Conservation (phyloP, 1,284 basidiomycete species). For the Golubevia pallescens region DNA sequence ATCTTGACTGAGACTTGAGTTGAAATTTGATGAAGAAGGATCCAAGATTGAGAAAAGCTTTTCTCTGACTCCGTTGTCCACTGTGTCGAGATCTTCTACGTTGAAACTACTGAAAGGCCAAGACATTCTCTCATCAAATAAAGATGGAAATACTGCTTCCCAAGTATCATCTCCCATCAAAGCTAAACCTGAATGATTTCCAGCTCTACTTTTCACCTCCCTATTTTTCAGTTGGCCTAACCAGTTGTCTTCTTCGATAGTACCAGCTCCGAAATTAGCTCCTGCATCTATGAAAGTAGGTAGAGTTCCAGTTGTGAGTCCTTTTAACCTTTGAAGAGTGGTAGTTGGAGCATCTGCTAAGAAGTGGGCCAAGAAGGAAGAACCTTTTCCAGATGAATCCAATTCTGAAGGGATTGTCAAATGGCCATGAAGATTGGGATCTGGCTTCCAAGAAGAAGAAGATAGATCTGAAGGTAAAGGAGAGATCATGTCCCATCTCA, state of each 20-base stretch:
- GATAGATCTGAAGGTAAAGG: too few species aligned
- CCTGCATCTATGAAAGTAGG: conserved; percentile 95
- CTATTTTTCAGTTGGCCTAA: conserved; percentile 44
- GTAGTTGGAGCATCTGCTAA: conserved; percentile 94
- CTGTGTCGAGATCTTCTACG: conserved; percentile 95
- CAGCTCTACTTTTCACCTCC: not conserved
- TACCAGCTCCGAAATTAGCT: conserved; percentile 82
- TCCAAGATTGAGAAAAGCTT: conserved; percentile 81
- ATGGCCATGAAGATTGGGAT: too few species aligned
- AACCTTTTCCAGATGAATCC: too few species aligned
- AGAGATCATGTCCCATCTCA: too few species aligned
- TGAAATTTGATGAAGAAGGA: conserved; percentile 16
- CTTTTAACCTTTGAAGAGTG: conserved; percentile 94
- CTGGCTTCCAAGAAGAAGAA: too few species aligned
- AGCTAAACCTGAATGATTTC: conserved; percentile 65
- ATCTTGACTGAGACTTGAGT: conserved; percentile 13
- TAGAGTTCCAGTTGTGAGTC: conserved; percentile 89
- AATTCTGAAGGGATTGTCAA: too few species aligned
- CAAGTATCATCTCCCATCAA: conserved; percentile 98
- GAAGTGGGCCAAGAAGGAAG: conserved; percentile 68
- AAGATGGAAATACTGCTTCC: conserved; percentile 82
- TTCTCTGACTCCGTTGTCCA: conserved; percentile 84
- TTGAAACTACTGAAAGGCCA: conserved; percentile 96
- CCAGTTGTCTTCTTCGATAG: conserved; percentile 83
- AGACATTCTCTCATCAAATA: conserved; percentile 72